phyloP scores from a whole-genome alignment of 345 rosid species.

The Psidium guajava region DNA sequence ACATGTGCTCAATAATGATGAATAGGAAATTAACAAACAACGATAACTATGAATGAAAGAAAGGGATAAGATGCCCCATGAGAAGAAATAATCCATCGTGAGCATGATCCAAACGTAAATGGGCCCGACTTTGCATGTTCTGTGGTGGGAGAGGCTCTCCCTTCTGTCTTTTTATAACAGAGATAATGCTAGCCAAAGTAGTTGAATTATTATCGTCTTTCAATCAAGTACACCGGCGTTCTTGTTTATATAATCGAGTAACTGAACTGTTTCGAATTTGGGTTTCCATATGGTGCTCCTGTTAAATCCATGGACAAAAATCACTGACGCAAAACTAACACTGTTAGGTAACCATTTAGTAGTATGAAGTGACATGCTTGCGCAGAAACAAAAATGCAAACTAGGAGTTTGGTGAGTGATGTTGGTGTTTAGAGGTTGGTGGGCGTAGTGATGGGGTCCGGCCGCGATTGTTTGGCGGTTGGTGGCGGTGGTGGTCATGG shows the following conservation, averaged over 20 bases:
- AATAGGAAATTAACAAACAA: background rate
- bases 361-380: background rate
- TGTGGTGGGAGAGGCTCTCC: background rate
- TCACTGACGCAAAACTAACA: fast-evolving
- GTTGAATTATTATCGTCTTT: too few relatives aligned
- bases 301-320: background rate
- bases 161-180: background rate
- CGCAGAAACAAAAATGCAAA: background rate
- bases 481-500: background rate
- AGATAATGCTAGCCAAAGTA: too few relatives aligned
- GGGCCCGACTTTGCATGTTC: background rate
- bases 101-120: background rate
- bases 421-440: too few relatives aligned
- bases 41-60: background rate
- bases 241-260: too few relatives aligned
- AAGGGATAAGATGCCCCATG: background rate
- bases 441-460: too few relatives aligned
- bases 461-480: background rate
- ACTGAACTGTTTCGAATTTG: background rate
- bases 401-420: too few relatives aligned
- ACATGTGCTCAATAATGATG: background rate
- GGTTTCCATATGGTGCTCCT: background rate
- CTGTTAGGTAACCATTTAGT: background rate
- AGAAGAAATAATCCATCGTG: background rate
- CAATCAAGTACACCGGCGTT: background rate